Conservation (phyloP, 495 filamentous ascomycete species). For the Eremomyces bilateralis region DNA sequence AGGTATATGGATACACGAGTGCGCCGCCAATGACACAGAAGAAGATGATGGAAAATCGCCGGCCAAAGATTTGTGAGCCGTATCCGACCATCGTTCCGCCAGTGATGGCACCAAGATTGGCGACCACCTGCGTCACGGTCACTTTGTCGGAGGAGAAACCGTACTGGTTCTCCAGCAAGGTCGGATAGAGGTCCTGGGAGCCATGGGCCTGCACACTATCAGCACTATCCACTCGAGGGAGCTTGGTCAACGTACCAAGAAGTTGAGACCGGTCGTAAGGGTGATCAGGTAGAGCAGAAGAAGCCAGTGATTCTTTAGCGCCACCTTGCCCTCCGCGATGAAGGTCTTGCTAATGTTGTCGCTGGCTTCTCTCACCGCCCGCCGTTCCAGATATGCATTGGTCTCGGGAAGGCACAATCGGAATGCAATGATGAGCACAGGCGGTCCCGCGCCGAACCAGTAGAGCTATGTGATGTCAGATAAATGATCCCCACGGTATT, state of each 20-base stretch:
- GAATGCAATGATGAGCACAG: slow-evolving; percentile 62
- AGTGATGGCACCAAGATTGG: slow-evolving; percentile 59
- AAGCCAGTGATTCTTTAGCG: slow-evolving; percentile 56
- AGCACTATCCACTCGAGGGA: slow-evolving; percentile 4
- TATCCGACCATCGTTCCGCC: slow-evolving; percentile 65
- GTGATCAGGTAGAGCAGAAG: slow-evolving; percentile 60
- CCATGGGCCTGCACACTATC: slow-evolving; percentile 43
- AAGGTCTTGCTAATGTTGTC: slow-evolving; percentile 31
- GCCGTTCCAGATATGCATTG: slow-evolving; percentile 37
- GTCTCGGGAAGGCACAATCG: slow-evolving; percentile 63
- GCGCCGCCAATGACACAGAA: slow-evolving; percentile 59
- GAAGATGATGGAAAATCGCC: slow-evolving; percentile 58
- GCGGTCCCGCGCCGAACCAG: slow-evolving; percentile 68
- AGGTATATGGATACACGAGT: slow-evolving; percentile 64
- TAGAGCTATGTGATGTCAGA: slow-evolving; percentile 47
- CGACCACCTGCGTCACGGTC: slow-evolving; percentile 67
- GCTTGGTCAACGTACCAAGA: slow-evolving; percentile 33
- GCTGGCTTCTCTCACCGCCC: slow-evolving; percentile 30
- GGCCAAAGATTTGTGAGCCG: slow-evolving; percentile 59
- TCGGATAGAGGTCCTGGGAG: slow-evolving; percentile 80
- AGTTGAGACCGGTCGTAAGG: slow-evolving; percentile 81
- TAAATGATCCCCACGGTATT: neutral
- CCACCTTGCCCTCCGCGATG: slow-evolving; percentile 51
- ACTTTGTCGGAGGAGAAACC: slow-evolving; percentile 46
- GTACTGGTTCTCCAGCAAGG: slow-evolving; percentile 61